Conservation (phyloP, 2,329 filamentous ascomycete species). For the Cladosporium sp. region DNA sequence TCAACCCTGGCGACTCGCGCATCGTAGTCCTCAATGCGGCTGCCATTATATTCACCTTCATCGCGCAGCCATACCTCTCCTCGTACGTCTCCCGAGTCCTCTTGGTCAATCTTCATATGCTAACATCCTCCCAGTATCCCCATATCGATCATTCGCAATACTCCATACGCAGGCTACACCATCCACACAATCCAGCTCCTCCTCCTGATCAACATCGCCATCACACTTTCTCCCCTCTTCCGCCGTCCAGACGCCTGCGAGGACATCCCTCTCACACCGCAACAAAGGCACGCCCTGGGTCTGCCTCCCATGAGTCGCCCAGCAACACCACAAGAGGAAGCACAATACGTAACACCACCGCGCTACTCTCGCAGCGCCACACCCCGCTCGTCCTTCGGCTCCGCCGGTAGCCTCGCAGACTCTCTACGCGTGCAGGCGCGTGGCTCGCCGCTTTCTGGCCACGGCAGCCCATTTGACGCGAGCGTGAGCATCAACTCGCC, state of each 20-base stretch:
- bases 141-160: slow-evolving; percentile 10
- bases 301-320: slow-evolving; percentile 68
- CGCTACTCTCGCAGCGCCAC: slow-evolving; percentile 77
- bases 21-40: slow-evolving; percentile 68
- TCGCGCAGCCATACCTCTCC: slow-evolving; percentile 44
- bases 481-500: slow-evolving; percentile 9
- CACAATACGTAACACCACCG: slow-evolving; percentile 81
- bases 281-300: slow-evolving; percentile 81
- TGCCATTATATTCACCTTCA: slow-evolving; percentile 55
- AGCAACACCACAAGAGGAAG: slow-evolving; percentile 66
- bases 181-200: slow-evolving; percentile 57
- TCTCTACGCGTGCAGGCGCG: slow-evolving; percentile 38
- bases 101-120: background rate
- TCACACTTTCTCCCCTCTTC: slow-evolving; percentile 72
- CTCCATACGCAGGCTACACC: slow-evolving; percentile 43
- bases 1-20: slow-evolving; percentile 74
- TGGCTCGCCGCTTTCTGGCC: slow-evolving; percentile 61
- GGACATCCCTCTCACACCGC: slow-evolving; percentile 89
- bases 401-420: slow-evolving; percentile 51
- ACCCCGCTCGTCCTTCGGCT: slow-evolving; percentile 53
- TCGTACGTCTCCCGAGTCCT: slow-evolving; percentile 25
- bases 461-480: slow-evolving; percentile 38
- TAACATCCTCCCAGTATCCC: slow-evolving; percentile 14
- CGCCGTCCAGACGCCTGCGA: slow-evolving; percentile 73
- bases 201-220: slow-evolving; percentile 62